phyloP scores from a whole-genome alignment of 1,284 basidiomycete genomes.

The Irpex sp. region DNA sequence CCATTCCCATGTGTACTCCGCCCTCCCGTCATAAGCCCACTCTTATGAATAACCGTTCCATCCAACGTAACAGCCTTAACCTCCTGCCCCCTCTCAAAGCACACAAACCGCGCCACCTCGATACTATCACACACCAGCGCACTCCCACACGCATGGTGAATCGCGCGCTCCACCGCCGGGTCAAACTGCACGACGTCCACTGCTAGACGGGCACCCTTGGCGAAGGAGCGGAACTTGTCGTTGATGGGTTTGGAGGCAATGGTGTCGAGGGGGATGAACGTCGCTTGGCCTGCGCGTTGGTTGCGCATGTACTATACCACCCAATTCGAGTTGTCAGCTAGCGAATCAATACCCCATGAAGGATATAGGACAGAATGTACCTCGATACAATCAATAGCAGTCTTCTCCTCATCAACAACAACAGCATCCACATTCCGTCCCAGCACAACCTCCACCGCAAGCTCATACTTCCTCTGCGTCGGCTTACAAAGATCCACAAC shows the following conservation, averaged over 20 bases:
- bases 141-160: slow-evolving; percentile 96
- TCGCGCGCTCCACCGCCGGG: slow-evolving; percentile 83
- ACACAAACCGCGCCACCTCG: slow-evolving; percentile 87
- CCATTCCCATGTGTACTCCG: slow-evolving; percentile 66
- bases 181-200: slow-evolving; percentile 94
- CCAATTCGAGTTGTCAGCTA: neutral
- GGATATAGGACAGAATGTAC: slow-evolving; percentile 32
- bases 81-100: slow-evolving; percentile 92
- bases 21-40: slow-evolving; percentile 96
- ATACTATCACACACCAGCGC: slow-evolving; percentile 94
- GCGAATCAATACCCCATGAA: neutral
- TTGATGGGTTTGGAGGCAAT: slow-evolving; percentile 93
- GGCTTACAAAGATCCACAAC: slow-evolving; percentile 94
- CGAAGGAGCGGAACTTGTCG: slow-evolving; percentile 91
- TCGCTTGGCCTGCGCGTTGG: slow-evolving; percentile 92
- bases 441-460: slow-evolving; percentile 91
- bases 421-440: slow-evolving; percentile 95
- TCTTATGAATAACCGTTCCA: slow-evolving; percentile 97
- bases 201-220: slow-evolving; percentile 88
- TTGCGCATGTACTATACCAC: slow-evolving; percentile 82
- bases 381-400: slow-evolving; percentile 97
- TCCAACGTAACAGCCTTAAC: slow-evolving; percentile 98
- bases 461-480: slow-evolving; percentile 88
- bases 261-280: slow-evolving; percentile 96
- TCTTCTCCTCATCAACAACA: slow-evolving; percentile 95